Evolutionary conservation across 352 stramenopile genomes (phyloP).

Genomic region (Thraustochytrium sp.): DNA sequence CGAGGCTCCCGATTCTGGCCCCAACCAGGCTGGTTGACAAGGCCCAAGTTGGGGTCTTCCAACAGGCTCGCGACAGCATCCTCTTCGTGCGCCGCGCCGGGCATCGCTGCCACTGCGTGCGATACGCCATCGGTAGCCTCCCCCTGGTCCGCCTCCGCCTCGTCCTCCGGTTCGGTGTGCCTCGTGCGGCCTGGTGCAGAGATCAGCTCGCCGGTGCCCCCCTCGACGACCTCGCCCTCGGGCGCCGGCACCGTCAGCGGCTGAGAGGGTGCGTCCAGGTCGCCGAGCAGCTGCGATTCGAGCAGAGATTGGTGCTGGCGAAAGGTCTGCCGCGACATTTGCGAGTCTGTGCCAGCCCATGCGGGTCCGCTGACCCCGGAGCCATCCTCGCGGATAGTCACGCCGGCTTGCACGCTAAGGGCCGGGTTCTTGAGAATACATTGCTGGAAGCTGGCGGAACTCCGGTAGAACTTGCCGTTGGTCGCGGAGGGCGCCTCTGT

Average conservation of each 20-base stretch:
- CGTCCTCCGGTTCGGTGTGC: background rate
- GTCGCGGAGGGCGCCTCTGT: too few species aligned
- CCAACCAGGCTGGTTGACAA: background rate
- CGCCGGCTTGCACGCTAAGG: background rate
- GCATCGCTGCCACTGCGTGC: background rate
- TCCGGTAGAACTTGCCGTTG: constrained; percentile 25
- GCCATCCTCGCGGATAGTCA: constrained; percentile 16
- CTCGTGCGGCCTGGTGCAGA: background rate
- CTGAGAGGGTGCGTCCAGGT: too few species aligned
- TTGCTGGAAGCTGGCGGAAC: constrained; percentile 30
- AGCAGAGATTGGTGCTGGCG: constrained; percentile 31
- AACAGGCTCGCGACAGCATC: background rate
- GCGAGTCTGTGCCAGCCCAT: background rate
- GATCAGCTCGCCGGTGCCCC: too few species aligned
- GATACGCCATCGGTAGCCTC: background rate
- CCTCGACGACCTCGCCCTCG: too few species aligned
- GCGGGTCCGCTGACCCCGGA: background rate
- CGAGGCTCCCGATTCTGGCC: background rate
- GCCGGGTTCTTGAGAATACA: constrained; percentile 21
- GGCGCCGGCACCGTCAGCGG: too few species aligned
- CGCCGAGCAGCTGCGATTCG: constrained; percentile 18
- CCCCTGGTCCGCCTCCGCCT: background rate
- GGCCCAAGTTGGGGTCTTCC: background rate
- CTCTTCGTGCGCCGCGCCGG: background rate
- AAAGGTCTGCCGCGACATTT: background rate